phyloP scores from a whole-genome alignment of 106 monocot species.

The Alisma plantagoaquatica region DNA sequence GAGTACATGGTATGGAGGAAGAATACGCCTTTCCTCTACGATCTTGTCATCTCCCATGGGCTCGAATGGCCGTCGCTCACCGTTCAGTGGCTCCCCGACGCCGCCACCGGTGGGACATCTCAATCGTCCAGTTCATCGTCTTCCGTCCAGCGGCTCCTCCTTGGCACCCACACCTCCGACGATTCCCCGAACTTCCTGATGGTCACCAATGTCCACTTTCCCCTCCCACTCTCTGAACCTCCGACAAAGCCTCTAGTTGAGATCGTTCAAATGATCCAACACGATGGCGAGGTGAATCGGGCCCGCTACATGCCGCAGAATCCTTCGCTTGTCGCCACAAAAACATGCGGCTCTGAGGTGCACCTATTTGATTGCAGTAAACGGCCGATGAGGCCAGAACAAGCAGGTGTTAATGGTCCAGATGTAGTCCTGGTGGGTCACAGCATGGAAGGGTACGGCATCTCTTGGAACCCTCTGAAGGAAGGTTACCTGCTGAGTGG shows the following conservation, averaged over 20 bases:
- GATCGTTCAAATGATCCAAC: constrained; percentile 31
- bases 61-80: constrained; percentile 86
- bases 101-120: too few relatives aligned
- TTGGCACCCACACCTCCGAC: constrained; percentile 90
- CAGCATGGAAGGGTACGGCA: constrained; percentile 68
- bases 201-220: constrained; percentile 36
- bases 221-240: constrained; percentile 29
- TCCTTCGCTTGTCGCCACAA: constrained; percentile 53
- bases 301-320: constrained; percentile 87
- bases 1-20: constrained; percentile 87
- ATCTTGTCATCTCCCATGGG: constrained; percentile 80
- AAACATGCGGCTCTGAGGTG: constrained; percentile 65
- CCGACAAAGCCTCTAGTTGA: too few relatives aligned
- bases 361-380: constrained; percentile 49
- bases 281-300: constrained; percentile 85
- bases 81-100: constrained; percentile 59
- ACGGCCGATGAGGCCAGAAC: constrained; percentile 6
- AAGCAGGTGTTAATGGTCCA: constrained; percentile 10
- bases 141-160: constrained; percentile 21
- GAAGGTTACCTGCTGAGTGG: constrained; percentile 82
- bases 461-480: constrained; percentile 69
- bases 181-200: constrained; percentile 66
- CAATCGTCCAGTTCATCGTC: constrained; percentile 18
- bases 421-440: constrained; percentile 61
- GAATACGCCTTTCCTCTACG: constrained; percentile 81